Evolutionary conservation across 1,284 basidiomycete genomes (phyloP), one percentile per base, ranked within the genome.

Genomic region (Pseudozyma flocculosa): DNA sequence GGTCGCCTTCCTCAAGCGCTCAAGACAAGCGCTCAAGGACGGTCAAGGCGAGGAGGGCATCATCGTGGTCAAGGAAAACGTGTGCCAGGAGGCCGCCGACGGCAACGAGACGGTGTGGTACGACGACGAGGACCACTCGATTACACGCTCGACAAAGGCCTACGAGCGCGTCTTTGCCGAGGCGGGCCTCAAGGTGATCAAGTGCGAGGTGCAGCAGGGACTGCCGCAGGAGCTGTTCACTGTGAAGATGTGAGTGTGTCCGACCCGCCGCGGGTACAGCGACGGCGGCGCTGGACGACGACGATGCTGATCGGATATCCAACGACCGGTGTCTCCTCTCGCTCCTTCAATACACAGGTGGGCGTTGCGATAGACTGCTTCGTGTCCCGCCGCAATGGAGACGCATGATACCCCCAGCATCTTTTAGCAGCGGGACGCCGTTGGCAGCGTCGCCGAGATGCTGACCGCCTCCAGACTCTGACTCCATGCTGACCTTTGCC

Each of bases 21-120:
- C 74, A 9, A 61, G 68, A 37, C 52, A 43, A 2, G 59, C 66
- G 2, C 69, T 78, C 40, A 66, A 65, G 43, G n/a, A 47, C n/a
- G 30, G 34, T 5, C 5, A n/a, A 9, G 38, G 15, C 21, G 34
- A 30, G 21, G 13, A 43, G 40, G 75, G 75, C 14, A 51, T 72
- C 24, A 75, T 78, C 21, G 67, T 75, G 3, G 57, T 78, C 39
- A 78, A 78, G 61, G 75, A 78, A 48, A 78, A 78, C 40, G 72
- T 78, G 0, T 75, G 73, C 52, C 49, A 40, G 15, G 75, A 76
- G 37, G 53, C 57, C 10, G 61, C 52, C n/a, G 73, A 75, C 42
- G 75, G 75, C 19, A 54, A 45, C 21, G 75, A 78, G 41, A 47
- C 64, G 10, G 67, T 69, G 3, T 72, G 74, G 64, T 78, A 70